Base-by-base conservation (phyloP, 768 basidiomycete genomes). In the Megacollybia marginata region DNA sequence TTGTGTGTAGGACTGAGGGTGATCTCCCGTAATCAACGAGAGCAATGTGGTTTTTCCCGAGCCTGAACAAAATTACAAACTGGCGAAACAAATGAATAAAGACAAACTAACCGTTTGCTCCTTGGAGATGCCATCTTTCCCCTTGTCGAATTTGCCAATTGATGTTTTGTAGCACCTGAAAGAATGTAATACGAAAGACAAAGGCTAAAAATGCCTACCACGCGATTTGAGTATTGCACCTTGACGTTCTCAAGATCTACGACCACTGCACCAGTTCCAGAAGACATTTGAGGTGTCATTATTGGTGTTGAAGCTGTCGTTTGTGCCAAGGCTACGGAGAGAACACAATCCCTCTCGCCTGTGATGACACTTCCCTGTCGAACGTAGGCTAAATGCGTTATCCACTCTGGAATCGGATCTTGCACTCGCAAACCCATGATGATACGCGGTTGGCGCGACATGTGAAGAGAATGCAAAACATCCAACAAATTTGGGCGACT, bases 31-130 rank as follows among this genome's bases (percentile, higher is more conserved):
- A 35, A 99, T 69, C 31, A 97, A 65, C 15, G 94, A 83, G 18
- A 97, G 74, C 6, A 97, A 82, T 0, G 95, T 98, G 1, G 93
- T 93, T 69, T 98, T 99, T 13, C 95, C 95, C 0, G 91, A 92
- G 42, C 95, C 89, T 90, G 59, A 18, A 40, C 6, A 31, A 11
- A 7, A 18, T n/a, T 5, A 10, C 38, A 20, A 40, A 42, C 13
- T 32, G 2, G 43, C 16, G 7, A 20, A 0, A 8, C 28, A 33
- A 47, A 40, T 43, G 44, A 32, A 28, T 8, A 32, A n/a, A 28
- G 33, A 42, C 23, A 51, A 10, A 55, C 69, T 33, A 62, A 85
- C 90, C 95, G 61, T 98, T 99, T 19, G 82, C 69, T 9, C 95
- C 94, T 58, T 84, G 79, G 11, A 99, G 79, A 59, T 94, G 88